These are phyloP conservation scores for Pleurotus cornucopiae DNA, from an alignment of 768 basidiomycete species.

Conservation along the genomic window DNA sequence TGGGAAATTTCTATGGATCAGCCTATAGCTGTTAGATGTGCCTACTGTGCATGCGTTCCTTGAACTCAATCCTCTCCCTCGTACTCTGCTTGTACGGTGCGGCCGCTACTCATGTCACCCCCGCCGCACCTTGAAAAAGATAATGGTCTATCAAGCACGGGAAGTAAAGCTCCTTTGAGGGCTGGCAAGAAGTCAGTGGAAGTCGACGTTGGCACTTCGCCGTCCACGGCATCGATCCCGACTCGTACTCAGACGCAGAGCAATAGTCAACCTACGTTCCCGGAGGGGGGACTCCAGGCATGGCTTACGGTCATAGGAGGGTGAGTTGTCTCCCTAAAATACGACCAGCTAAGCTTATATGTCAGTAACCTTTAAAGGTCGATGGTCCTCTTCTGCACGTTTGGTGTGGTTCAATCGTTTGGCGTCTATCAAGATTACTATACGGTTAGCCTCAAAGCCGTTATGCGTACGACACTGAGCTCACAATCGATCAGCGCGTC, in stretches of 20 bases:
- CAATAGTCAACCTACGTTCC: conserved; percentile 21
- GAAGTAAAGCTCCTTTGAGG: conserved; percentile 13
- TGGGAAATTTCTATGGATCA: conserved; percentile 9
- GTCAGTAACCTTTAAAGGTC: conserved; percentile 19
- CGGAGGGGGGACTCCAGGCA: conserved; percentile 40
- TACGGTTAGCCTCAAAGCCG: conserved; percentile 25
- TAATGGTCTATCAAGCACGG: conserved; percentile 17
- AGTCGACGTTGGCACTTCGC: not conserved
- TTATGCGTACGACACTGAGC: not conserved
- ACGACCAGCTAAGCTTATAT: not conserved
- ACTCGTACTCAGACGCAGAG: not conserved
- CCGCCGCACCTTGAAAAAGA: conserved; percentile 9
- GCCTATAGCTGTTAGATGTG: conserved; percentile 7
- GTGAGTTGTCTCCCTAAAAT: conserved; percentile 23
- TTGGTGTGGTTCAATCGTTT: conserved; percentile 45
- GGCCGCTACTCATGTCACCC: conserved; percentile 11
- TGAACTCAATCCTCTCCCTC: not conserved
- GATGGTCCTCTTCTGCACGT: conserved; percentile 43
- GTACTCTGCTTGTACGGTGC: not conserved
- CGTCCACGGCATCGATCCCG: not conserved
- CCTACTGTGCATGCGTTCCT: conserved; percentile 6
- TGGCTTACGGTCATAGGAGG: conserved; percentile 46
- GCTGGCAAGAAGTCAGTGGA: conserved; percentile 9
- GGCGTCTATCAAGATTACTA: conserved; percentile 54
- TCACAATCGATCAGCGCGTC: conserved; percentile 21